phyloP scores from a whole-genome alignment of 2,329 filamentous ascomycete genomes.

The Colletotrichum sp. region DNA sequence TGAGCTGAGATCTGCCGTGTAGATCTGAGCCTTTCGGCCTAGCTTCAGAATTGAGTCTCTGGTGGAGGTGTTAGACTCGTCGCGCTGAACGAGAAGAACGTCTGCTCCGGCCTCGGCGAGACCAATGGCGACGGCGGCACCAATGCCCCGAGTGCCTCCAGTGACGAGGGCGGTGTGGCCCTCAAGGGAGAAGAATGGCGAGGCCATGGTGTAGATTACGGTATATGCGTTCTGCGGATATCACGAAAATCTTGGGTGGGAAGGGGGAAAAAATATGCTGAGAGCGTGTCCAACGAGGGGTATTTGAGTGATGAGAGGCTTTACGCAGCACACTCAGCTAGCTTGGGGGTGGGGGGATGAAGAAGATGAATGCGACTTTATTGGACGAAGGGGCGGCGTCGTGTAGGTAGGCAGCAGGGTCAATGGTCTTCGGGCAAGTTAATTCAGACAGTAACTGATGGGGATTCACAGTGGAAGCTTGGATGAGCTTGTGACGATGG shows the following conservation, averaged over 20 bases:
- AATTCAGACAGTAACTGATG: background rate
- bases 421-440: background rate
- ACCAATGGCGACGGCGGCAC: conserved; percentile 60
- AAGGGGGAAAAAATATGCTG: background rate
- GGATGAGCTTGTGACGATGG: background rate
- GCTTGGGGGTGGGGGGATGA: background rate
- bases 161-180: conserved; percentile 64
- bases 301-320: background rate
- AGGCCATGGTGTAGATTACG: conserved; percentile 31
- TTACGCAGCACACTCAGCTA: background rate
- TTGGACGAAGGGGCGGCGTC: background rate
- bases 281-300: background rate
- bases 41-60: conserved; percentile 67
- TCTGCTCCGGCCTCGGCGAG: conserved; percentile 65
- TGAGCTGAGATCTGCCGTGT: conserved; percentile 72
- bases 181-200: conserved; percentile 56
- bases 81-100: conserved; percentile 58
- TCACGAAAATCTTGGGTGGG: background rate
- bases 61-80: conserved; percentile 52
- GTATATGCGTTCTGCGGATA: background rate
- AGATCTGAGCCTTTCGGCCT: conserved; percentile 70
- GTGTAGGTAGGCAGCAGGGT: background rate
- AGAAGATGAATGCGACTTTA: background rate
- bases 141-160: conserved; percentile 63
- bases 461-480: background rate